phyloP scores from a whole-genome alignment of 768 basidiomycete species.

The Peribolospora kevripleyi region DNA sequence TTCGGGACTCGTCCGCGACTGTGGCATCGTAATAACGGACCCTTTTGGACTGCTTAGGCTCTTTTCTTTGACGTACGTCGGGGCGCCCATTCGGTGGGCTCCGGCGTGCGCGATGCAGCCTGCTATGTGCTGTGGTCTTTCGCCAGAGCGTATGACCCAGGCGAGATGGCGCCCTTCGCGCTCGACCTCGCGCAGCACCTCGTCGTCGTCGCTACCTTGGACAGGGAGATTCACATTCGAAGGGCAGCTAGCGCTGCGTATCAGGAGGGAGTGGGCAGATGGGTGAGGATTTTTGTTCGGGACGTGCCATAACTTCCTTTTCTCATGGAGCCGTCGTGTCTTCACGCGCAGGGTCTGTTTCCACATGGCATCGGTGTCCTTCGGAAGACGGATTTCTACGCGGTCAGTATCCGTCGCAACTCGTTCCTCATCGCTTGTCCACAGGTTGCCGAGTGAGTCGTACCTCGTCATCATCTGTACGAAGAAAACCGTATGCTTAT shows the following conservation, averaged over 20 bases:
- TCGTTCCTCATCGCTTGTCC: constrained; percentile 67
- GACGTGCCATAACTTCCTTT: background rate
- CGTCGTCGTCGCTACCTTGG: constrained; percentile 58
- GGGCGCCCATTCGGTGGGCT: constrained; percentile 78
- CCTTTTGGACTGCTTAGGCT: constrained; percentile 29
- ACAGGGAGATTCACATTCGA: constrained; percentile 82
- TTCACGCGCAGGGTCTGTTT: constrained; percentile 41
- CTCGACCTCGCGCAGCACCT: constrained; percentile 41
- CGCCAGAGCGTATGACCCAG: constrained; percentile 37
- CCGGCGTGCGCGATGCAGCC: constrained; percentile 81
- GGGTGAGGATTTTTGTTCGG: constrained; percentile 31
- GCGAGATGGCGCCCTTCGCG: constrained; percentile 33
- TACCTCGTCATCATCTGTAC: background rate
- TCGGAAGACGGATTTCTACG: constrained; percentile 79
- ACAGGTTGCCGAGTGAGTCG: constrained; percentile 56
- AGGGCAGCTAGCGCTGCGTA: constrained; percentile 91
- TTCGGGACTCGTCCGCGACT: background rate
- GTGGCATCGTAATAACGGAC: background rate
- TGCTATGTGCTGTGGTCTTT: constrained; percentile 88
- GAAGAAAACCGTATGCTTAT: background rate
- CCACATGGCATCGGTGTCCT: constrained; percentile 86
- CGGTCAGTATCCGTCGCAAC: constrained; percentile 59
- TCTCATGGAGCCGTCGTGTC: background rate
- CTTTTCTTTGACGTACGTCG: constrained; percentile 76
- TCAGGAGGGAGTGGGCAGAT: constrained; percentile 86